A percentile compares a stretch with the other conserved stretches of the same genome.
Evolutionary conservation across 805 yeast genomes (phyloP).

Genomic region (Cyberlindnera japonica): DNA sequence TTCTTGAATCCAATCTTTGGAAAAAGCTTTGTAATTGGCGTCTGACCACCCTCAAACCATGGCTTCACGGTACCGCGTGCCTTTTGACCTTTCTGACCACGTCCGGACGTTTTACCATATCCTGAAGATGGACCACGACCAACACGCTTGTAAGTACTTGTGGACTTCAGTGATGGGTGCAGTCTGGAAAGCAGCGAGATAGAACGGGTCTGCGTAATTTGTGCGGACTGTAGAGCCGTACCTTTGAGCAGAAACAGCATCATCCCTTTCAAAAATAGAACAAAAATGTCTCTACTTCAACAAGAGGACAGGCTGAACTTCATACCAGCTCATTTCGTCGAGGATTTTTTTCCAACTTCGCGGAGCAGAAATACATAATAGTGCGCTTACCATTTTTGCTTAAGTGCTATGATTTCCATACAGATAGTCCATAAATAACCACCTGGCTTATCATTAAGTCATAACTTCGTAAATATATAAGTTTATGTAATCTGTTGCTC

Average conservation of each 20-base stretch:
- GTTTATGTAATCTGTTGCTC: conserved; percentile 11
- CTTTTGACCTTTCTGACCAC: conserved; percentile 99
- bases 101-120: conserved; percentile 89
- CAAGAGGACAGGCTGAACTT: too few species aligned
- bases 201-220: conserved; percentile 28
- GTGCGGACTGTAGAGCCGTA: neutral
- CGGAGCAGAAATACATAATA: too few species aligned
- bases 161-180: conserved; percentile 60
- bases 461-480: neutral
- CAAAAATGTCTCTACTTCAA: too few species aligned
- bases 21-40: conserved; percentile 81
- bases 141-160: conserved; percentile 59
- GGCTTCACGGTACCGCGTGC: conserved; percentile 87
- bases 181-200: conserved; percentile 50
- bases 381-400: neutral
- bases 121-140: conserved; percentile 97
- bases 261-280: too few species aligned
- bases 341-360: neutral
- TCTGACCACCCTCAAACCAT: conserved; percentile 99
- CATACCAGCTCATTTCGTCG: too few species aligned
- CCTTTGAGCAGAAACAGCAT: too few species aligned
- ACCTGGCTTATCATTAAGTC: neutral
- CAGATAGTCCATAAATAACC: too few species aligned
- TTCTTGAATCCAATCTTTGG: conserved; percentile 83
- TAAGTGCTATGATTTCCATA: too few species aligned